Conservation (phyloP, 768 basidiomycete species). For the Lentinula aciculospora region DNA sequence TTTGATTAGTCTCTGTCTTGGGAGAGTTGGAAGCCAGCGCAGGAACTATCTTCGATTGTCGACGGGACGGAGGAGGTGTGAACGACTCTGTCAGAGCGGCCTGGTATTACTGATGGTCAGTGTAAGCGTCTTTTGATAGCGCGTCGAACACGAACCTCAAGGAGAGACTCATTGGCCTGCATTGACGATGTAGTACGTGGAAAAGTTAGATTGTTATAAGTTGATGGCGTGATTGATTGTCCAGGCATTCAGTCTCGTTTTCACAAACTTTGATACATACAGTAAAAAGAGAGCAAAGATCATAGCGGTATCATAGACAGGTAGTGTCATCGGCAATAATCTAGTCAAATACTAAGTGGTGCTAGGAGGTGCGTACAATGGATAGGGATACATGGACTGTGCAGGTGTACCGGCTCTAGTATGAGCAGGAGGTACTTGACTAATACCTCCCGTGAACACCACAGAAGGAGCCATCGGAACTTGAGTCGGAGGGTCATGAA, state of each 20-base stretch:
- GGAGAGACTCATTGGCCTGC: slow-evolving; percentile 1
- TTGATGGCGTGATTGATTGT: not conserved
- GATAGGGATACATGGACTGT: not conserved
- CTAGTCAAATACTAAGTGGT: not conserved
- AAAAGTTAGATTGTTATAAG: not conserved
- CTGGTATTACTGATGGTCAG: slow-evolving; percentile 9
- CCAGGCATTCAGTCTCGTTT: too few species aligned
- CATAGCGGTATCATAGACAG: too few species aligned
- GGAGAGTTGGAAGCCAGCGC: not conserved
- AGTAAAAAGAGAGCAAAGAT: too few species aligned
- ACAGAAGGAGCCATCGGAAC: not conserved
- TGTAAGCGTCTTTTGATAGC: not conserved
- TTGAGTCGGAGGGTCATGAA: not conserved
- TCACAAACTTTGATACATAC: too few species aligned
- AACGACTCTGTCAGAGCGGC: slow-evolving; percentile 24
- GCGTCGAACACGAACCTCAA: slow-evolving; percentile 12
- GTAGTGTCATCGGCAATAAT: too few species aligned
- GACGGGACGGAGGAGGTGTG: slow-evolving; percentile 23
- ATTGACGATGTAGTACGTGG: not conserved
- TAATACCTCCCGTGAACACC: not conserved
- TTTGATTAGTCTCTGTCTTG: slow-evolving; percentile 3
- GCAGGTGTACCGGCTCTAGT: not conserved
- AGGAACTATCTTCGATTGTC: slow-evolving; percentile 14
- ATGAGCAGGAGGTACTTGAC: not conserved
- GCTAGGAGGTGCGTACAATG: not conserved